Evolutionary conservation across 805 yeast species (phyloP), one percentile per base, ranked within the genome.

Genomic region (Suhomyces kilbournensis): DNA sequence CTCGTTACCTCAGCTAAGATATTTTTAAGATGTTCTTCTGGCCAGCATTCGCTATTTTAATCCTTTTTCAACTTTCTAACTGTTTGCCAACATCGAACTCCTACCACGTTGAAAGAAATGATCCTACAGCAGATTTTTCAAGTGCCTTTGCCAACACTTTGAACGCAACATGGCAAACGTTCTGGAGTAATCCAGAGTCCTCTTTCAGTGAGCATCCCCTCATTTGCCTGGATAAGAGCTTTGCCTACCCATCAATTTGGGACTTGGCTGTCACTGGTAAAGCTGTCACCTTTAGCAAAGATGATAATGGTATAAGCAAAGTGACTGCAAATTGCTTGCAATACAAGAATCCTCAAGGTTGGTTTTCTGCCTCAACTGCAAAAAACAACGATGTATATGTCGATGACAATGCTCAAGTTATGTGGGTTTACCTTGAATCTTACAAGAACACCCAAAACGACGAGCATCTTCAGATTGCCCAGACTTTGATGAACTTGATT

Each of bases 141-240:
- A 39, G 35, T 20, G 55, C 61, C 6, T 55, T 52, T 47, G 23
- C 49, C 20, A 23, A 34, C 15, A 49, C 57, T 3, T 38, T 54
- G 20, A 43, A 53, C 34, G 52, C 63, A 10, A 47, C 56, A 5
- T 60, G 63, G 64, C 38, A n/a, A 34, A 48, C 53, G 4, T 62
- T 58, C 50, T 62, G 66, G 66, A 52, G 54, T 44, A 23, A 45
- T 22, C 48, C 44, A 12, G 25, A 57, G 14, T 49, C 52, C 25
- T 47, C 56, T 3, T 57, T 54, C 38, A 42, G 49, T 26, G 45
- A 38, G 14, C 42, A 47, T 17, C 49, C 55, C 19, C 46, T 50
- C 23, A 34, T 14, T 19, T 56, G 58, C 30, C 53, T 23, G 20
- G 34, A 38, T 8, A 39, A 23, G 6, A 32, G n/a, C 2, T 51